phyloP scores from a whole-genome alignment of 306 rosid species.

The Quercus rubra region DNA sequence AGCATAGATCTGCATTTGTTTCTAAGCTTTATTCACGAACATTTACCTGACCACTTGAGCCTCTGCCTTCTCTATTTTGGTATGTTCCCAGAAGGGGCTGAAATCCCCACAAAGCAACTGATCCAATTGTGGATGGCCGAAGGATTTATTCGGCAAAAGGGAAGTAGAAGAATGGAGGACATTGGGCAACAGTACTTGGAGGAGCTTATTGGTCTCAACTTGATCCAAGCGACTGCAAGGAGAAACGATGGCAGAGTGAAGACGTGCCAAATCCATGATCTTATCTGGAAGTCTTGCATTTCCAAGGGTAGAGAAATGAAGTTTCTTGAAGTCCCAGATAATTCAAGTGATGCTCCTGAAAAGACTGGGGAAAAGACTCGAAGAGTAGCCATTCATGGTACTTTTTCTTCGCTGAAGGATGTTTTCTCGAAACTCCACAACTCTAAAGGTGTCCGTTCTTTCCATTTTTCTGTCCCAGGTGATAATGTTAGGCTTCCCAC shows the following conservation, averaged over 20 bases:
- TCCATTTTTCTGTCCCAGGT: not conserved
- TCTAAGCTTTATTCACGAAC: not conserved
- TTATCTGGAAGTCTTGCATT: not conserved
- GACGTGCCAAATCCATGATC: not conserved
- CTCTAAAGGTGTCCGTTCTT: not conserved
- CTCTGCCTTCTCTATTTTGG: not conserved
- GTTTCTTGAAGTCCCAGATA: not conserved
- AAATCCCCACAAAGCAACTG: not conserved
- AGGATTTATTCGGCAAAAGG: not conserved
- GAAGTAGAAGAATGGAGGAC: not conserved
- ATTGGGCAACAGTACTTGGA: not conserved
- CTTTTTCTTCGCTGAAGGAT: not conserved
- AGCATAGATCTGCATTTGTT: not conserved
- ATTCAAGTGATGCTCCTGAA: not conserved
- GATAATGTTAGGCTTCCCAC: not conserved
- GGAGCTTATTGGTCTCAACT: not conserved
- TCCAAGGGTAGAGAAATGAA: not conserved
- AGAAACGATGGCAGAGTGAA: not conserved
- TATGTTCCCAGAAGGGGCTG: not conserved
- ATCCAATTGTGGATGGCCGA: not conserved
- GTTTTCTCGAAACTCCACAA: not conserved
- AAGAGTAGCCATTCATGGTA: not conserved
- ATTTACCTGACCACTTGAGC: not conserved
- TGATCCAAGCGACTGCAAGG: not conserved
- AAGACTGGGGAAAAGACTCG: not conserved